Conservation (phyloP, 2,329 filamentous ascomycete genomes). For the Penicillium italicum region DNA sequence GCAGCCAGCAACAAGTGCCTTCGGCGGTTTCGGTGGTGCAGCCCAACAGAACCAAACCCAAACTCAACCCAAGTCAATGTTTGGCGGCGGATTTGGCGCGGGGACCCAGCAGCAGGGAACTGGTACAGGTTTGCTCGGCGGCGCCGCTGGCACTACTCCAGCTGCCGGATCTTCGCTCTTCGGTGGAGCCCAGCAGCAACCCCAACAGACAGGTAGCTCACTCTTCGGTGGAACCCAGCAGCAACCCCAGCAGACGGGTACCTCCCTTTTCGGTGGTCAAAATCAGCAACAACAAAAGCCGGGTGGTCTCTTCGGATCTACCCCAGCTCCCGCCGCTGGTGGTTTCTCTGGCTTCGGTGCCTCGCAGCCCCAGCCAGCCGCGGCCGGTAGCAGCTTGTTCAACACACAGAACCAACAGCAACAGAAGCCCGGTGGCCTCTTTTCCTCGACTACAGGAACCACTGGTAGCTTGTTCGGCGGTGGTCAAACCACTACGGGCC, state of each 20-base stretch:
- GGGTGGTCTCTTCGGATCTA: constrained; percentile 23
- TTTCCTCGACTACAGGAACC: constrained; percentile 44
- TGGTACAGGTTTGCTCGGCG: constrained; percentile 37
- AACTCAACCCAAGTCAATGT: constrained; percentile 38
- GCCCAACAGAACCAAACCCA: constrained; percentile 34
- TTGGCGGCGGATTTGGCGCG: constrained; percentile 40
- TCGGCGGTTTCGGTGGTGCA: constrained; percentile 45
- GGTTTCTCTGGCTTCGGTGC: constrained; percentile 43
- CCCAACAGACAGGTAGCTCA: constrained; percentile 29
- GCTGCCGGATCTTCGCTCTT: constrained; percentile 41
- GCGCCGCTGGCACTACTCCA: constrained; percentile 36
- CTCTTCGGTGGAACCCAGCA: constrained; percentile 33
- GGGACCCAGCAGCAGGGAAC: constrained; percentile 43
- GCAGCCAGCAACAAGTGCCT: constrained; percentile 38
- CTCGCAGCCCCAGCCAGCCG: constrained; percentile 42
- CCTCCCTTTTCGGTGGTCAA: constrained; percentile 33
- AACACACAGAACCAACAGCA: constrained; percentile 49
- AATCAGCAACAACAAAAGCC: constrained; percentile 22
- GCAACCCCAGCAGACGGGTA: constrained; percentile 26
- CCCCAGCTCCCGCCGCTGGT: constrained; percentile 23
- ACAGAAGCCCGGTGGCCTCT: constrained; percentile 53
- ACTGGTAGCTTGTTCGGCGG: constrained; percentile 51
- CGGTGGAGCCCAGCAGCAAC: constrained; percentile 29
- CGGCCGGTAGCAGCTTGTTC: constrained; percentile 41
- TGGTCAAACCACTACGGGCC: constrained; percentile 23